Conservation (phyloP, 2,329 filamentous ascomycete genomes). For the Curvularia sp. region DNA sequence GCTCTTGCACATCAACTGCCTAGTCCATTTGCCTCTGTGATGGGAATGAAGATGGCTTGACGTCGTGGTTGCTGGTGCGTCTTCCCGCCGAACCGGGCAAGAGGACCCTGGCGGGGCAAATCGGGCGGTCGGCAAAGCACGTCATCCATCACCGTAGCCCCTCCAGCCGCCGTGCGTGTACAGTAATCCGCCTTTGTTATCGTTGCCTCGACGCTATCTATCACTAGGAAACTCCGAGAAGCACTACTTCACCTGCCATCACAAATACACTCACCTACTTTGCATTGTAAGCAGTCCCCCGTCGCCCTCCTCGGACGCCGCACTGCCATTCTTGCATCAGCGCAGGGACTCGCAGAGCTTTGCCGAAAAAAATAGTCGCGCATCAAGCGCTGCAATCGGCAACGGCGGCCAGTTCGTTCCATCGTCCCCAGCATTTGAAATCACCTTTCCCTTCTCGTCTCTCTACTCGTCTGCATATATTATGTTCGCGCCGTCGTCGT, state of each 20-base stretch:
- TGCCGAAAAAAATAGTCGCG: constrained; percentile 44
- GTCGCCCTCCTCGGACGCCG: constrained; percentile 13
- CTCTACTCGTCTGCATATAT: constrained; percentile 41
- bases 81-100: constrained; percentile 19
- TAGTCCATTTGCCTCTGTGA: background rate
- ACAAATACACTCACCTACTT: constrained; percentile 25
- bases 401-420: constrained; percentile 44
- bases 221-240: constrained; percentile 13
- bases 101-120: constrained; percentile 24
- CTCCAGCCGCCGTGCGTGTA: constrained; percentile 19
- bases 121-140: constrained; percentile 32
- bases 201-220: constrained; percentile 21
- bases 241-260: constrained; percentile 19
- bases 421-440: constrained; percentile 47
- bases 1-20: constrained; percentile 11
- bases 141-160: constrained; percentile 31
- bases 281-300: constrained; percentile 37
- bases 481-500: constrained; percentile 51
- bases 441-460: constrained; percentile 33
- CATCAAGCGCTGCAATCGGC: constrained; percentile 42
- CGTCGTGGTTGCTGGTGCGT: constrained; percentile 2
- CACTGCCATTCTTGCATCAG: constrained; percentile 19
- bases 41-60: background rate
- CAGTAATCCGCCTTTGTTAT: constrained; percentile 38
- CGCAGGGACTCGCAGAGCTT: constrained; percentile 37